Conservation (phyloP, 106 monocot species). For the Dendrobium officinale region DNA sequence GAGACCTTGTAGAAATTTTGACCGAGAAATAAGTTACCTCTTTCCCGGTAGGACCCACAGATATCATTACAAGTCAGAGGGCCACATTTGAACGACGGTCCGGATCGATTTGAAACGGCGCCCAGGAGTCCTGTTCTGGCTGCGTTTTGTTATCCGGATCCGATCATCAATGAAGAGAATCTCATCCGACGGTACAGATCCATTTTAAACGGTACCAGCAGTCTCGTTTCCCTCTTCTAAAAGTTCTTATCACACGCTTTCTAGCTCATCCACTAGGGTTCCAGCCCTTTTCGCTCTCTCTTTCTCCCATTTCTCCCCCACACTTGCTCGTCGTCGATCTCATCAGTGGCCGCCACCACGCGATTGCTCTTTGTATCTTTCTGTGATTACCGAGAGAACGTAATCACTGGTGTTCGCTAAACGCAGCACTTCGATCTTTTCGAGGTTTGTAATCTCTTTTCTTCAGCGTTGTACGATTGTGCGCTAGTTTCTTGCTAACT, state of each 20-base stretch:
- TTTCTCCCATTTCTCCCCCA: not conserved
- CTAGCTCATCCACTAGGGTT: slow-evolving; percentile 1
- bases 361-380: not conserved
- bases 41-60: not conserved
- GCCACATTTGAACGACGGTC: not conserved
- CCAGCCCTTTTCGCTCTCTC: not conserved
- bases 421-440: not conserved
- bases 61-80: not conserved
- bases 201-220: not conserved
- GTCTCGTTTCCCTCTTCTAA: not conserved
- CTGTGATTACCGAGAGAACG: not conserved
- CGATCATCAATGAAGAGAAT: not conserved
- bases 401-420: not conserved
- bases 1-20: too few relatives aligned
- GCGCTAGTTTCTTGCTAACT: not conserved
- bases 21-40: too few relatives aligned
- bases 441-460: not conserved
- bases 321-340: not conserved
- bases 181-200: not conserved
- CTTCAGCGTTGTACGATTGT: not conserved
- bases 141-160: not conserved
- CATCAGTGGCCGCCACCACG: not conserved
- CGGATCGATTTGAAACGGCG: too few relatives aligned
- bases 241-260: not conserved
- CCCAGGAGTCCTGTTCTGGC: not conserved